A percentile compares a stretch with the other conserved stretches of the same genome.
Conservation (phyloP, 2,329 filamentous ascomycete genomes). For the Alternaria sp. region DNA sequence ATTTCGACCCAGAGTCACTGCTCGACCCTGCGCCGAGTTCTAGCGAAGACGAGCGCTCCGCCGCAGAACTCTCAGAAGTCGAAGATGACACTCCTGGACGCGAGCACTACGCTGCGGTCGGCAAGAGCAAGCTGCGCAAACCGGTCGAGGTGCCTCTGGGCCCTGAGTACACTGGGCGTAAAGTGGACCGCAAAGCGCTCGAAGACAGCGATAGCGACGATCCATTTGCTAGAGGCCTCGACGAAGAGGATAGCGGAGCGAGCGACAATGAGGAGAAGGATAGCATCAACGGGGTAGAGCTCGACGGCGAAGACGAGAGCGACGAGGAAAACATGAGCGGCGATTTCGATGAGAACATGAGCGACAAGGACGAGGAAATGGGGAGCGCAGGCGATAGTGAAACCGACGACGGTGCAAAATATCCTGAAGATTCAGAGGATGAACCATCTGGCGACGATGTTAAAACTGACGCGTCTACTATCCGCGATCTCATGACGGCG, state of each 20-base stretch:
- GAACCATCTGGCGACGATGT: slow-evolving; percentile 52
- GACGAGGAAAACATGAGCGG: slow-evolving; percentile 54
- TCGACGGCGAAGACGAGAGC: slow-evolving; percentile 17
- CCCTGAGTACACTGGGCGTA: slow-evolving; percentile 79
- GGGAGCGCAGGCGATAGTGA: slow-evolving; percentile 57
- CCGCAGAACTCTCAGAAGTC: slow-evolving; percentile 55
- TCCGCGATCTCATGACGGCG: slow-evolving; percentile 75
- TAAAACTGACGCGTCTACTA: slow-evolving; percentile 58
- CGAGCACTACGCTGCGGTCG: slow-evolving; percentile 85
- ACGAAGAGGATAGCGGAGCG: slow-evolving; percentile 53
- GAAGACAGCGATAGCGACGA: slow-evolving; percentile 64
- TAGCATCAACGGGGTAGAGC: slow-evolving; percentile 27
- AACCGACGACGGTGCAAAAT: slow-evolving; percentile 60
- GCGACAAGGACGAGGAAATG: slow-evolving; percentile 50
- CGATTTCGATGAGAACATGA: slow-evolving; percentile 51
- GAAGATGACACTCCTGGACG: slow-evolving; percentile 67
- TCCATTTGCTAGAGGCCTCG: slow-evolving; percentile 55
- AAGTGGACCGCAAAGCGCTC: slow-evolving; percentile 73
- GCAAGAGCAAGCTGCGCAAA: slow-evolving; percentile 85
- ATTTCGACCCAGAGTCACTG: slow-evolving; percentile 80
- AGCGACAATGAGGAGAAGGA: slow-evolving; percentile 48
- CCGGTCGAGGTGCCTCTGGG: slow-evolving; percentile 74
- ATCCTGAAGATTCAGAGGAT: slow-evolving; percentile 46
- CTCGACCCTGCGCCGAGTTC: slow-evolving; percentile 64
- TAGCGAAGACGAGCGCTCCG: slow-evolving; percentile 65